These are phyloP conservation scores for Penicillium vulpinum DNA, from an alignment of 2,329 filamentous ascomycete species.

Conservation along the genomic window DNA sequence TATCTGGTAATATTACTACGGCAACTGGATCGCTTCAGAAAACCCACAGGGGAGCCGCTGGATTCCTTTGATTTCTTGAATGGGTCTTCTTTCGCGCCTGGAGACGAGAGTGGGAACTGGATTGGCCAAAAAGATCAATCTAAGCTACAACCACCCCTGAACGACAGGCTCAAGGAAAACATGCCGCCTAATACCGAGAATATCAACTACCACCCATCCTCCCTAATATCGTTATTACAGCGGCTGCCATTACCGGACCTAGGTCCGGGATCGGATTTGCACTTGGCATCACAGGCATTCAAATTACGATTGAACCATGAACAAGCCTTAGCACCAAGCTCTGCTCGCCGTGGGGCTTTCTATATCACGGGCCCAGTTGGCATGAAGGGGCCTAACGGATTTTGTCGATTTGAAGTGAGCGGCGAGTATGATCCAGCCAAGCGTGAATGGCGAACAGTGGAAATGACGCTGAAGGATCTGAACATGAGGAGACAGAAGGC, in stretches of 20 bases:
- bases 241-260: conserved; percentile 36
- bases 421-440: conserved; percentile 39
- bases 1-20: conserved; percentile 31
- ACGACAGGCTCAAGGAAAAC: conserved; percentile 15
- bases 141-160: conserved; percentile 18
- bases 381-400: conserved; percentile 34
- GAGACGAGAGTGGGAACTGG: conserved; percentile 17
- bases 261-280: conserved; percentile 37
- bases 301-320: conserved; percentile 31
- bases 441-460: conserved; percentile 31
- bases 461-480: conserved; percentile 35
- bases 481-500: conserved; percentile 30
- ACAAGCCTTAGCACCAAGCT: conserved; percentile 18
- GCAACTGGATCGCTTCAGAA: conserved; percentile 29
- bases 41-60: conserved; percentile 13
- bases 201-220: conserved; percentile 26
- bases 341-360: conserved; percentile 35
- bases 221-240: conserved; percentile 34
- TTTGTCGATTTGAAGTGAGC: conserved; percentile 37
- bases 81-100: conserved; percentile 13
- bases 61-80: conserved; percentile 16
- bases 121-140: conserved; percentile 19
- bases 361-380: conserved; percentile 38
- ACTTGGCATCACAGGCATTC: conserved; percentile 35
- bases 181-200: conserved; percentile 17